Evolutionary conservation across 192 early-diverging fungal species (phyloP).

Genomic region (Podochytrium sp.): DNA sequence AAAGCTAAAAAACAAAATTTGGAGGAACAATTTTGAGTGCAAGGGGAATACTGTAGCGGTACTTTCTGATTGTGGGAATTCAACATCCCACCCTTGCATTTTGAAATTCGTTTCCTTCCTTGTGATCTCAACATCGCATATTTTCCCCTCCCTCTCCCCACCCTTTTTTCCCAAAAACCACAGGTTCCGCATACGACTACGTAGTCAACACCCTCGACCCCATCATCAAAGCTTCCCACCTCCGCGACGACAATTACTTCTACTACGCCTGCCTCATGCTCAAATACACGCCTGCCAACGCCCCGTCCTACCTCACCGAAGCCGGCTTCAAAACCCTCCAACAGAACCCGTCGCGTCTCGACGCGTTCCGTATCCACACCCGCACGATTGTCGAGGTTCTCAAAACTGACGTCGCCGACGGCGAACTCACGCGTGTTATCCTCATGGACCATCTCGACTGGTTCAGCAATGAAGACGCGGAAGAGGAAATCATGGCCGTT

Average conservation of each 20-base stretch:
- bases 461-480: slow-evolving; percentile 72
- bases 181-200: slow-evolving; percentile 74
- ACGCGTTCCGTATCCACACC: slow-evolving; percentile 81
- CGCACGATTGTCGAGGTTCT: slow-evolving; percentile 76
- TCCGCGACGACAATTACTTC: slow-evolving; percentile 82
- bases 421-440: slow-evolving; percentile 74
- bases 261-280: slow-evolving; percentile 77
- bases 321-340: slow-evolving; percentile 66
- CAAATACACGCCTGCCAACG: slow-evolving; percentile 68
- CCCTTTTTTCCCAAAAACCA: not conserved
- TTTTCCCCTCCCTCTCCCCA: not conserved
- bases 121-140: slow-evolving; percentile 36
- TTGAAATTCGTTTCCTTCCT: slow-evolving; percentile 23
- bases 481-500: slow-evolving; percentile 71
- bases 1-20: not conserved
- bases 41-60: slow-evolving; percentile 13
- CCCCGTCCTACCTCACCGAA: slow-evolving; percentile 77
- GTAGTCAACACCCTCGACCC: slow-evolving; percentile 84
- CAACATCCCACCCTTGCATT: slow-evolving; percentile 33
- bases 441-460: slow-evolving; percentile 92
- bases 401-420: slow-evolving; percentile 50
- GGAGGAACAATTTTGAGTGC: slow-evolving; percentile 27
- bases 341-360: slow-evolving; percentile 46
- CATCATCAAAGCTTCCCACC: slow-evolving; percentile 61
- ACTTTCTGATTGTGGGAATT: slow-evolving; percentile 32